Evolutionary conservation across 495 filamentous ascomycete genomes (phyloP), one percentile per base, ranked within the genome.

Genomic region (Xanthoparmelia taractica): DNA sequence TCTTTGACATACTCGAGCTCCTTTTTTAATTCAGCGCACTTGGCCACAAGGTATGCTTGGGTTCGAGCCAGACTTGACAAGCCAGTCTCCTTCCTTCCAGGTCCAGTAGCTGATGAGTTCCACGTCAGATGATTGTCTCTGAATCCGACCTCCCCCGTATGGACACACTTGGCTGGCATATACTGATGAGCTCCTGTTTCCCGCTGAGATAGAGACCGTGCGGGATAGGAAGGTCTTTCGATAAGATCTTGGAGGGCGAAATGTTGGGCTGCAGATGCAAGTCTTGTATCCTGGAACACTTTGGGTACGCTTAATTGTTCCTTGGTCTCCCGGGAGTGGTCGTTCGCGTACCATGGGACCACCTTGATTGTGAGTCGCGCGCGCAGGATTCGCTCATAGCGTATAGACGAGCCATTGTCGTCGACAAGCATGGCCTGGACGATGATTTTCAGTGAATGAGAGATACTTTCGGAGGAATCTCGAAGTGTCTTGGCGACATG

Each of bases 301-400:
- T 31, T 15, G 34, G 47, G 37, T 41, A 12, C 45, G 8, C 11
- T 61, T n/a, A 37, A 47, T 13, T 18, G 8, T 34, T 27, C 58
- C 41, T 27, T 43, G 25, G 45, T 36, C 12, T n/a, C 41, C 23
- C 15, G 25, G 33, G 50, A 40, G 25, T 47, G 50, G 8, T 29
- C n/a, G 5, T 31, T 55, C 23, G 34, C 56, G 33, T 59, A 60
- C 33, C 45, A 66, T 18, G 67, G 63, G n/a, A 59, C 29, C 12
- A 68, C 36, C 6, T 59, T 64, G 40, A 68, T 20, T 34, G 36
- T 66, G 10, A 68, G 36, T 20, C 59, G 55, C 34, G 57, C 41
- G 23, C 67, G 60, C 37, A 66, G 29, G 40, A 61, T 57, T 20
- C 64, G 60, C 58, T 66, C 60, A 18, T 63, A 47, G 10, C 67